A percentile compares a stretch with the other conserved stretches of the same genome.
Conservation (phyloP, 106 monocot species). For the Acorus calamus region DNA sequence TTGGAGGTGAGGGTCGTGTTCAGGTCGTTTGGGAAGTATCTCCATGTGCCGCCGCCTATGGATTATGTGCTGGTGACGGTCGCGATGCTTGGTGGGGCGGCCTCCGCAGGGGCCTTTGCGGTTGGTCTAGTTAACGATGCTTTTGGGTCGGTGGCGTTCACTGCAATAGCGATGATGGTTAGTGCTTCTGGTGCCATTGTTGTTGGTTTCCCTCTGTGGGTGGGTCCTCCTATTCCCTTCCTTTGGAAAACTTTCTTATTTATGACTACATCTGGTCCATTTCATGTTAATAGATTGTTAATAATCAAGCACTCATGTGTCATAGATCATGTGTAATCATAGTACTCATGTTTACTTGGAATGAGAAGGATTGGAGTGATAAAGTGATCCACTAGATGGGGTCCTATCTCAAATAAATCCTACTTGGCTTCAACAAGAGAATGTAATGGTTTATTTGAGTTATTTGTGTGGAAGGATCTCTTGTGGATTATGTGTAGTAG, state of each 20-base stretch:
- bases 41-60: constrained; percentile 87
- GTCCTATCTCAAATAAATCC: too few species aligned
- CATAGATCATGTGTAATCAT: too few species aligned
- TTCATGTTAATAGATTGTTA: not conserved
- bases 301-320: too few species aligned
- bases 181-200: constrained; percentile 86
- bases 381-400: too few species aligned
- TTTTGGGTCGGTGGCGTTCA: constrained; percentile 55
- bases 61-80: constrained; percentile 92
- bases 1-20: constrained; percentile 95
- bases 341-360: too few species aligned
- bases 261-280: not conserved
- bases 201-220: constrained; percentile 74
- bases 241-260: not conserved
- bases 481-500: too few species aligned
- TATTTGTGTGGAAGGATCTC: too few species aligned
- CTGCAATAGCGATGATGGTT: constrained; percentile 41
- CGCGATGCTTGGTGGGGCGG: constrained; percentile 77
- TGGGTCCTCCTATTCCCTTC: constrained; percentile 14
- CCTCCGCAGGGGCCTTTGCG: constrained; percentile 53
- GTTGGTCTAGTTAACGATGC: constrained; percentile 74
- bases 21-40: constrained; percentile 72
- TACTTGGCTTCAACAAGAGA: too few species aligned
- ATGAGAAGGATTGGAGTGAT: too few species aligned
- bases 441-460: too few species aligned